These are phyloP conservation scores for Megacollybia marginata DNA, from an alignment of 768 basidiomycete genomes.

Conservation along the genomic window DNA sequence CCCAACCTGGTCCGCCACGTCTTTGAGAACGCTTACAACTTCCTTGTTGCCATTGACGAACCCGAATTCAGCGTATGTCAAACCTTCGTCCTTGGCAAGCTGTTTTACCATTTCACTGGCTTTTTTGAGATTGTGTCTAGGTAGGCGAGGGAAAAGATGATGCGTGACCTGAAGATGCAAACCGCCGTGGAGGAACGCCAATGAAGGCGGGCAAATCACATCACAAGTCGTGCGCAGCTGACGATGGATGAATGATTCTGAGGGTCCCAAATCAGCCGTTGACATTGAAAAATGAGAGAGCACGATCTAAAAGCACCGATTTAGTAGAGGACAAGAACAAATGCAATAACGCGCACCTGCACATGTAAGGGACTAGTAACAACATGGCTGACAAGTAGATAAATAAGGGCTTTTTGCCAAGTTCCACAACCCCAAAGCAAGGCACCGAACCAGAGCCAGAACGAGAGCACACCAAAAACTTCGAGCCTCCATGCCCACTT, in stretches of 20 bases:
- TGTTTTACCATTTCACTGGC: conserved; percentile 83
- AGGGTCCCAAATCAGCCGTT: conserved; percentile 82
- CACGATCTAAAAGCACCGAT: conserved; percentile 55
- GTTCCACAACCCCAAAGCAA: conserved; percentile 66
- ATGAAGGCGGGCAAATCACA: conserved; percentile 76
- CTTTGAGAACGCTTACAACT: conserved; percentile 72
- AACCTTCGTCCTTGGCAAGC: conserved; percentile 77
- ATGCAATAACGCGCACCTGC: conserved; percentile 46
- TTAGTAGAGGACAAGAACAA: not conserved
- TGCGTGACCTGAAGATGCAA: conserved; percentile 96
- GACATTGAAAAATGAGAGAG: conserved; percentile 97
- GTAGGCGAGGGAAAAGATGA: conserved; percentile 92
- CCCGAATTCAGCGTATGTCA: conserved; percentile 87
- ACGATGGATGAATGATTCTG: conserved; percentile 87
- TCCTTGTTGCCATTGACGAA: conserved; percentile 82
- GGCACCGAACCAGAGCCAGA: conserved; percentile 81
- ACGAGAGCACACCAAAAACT: conserved; percentile 66
- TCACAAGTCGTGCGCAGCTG: conserved; percentile 98
- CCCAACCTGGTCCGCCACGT: conserved; percentile 83
- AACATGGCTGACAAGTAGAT: conserved; percentile 78
- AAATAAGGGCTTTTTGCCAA: conserved; percentile 63
- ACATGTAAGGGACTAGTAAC: conserved; percentile 89
- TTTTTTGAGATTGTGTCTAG: conserved; percentile 82
- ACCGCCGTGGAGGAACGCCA: conserved; percentile 94
- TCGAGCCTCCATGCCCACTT: conserved; percentile 78